Conservation (phyloP, 2,329 filamentous ascomycete genomes). For the Botrytis hyacinthi region DNA sequence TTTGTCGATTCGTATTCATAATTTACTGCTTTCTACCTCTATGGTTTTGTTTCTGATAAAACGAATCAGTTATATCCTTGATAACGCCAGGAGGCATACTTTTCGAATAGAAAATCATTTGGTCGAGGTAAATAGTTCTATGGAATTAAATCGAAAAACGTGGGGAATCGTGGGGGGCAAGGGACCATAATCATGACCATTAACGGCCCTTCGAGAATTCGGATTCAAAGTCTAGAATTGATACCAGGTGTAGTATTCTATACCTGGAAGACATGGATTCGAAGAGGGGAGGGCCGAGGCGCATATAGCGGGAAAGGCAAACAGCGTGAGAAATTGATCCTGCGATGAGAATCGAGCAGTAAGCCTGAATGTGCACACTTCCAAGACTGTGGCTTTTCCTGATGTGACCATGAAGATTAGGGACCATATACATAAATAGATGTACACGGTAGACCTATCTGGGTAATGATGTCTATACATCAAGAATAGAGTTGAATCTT, state of each 20-base stretch:
- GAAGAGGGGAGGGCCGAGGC: background rate
- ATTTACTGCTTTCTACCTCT: background rate
- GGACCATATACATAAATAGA: background rate
- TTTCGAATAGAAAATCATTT: background rate
- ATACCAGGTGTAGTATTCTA: background rate
- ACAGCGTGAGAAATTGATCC: background rate
- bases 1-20: background rate
- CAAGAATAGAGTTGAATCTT: background rate
- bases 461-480: background rate
- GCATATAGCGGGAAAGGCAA: conserved; percentile 15
- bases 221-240: background rate
- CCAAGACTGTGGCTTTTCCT: conserved; percentile 3
- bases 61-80: background rate
- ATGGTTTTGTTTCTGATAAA: background rate
- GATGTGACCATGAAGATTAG: background rate
- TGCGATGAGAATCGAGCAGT: background rate
- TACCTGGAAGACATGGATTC: background rate
- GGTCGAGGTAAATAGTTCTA: too few relatives aligned
- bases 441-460: background rate
- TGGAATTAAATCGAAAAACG: background rate
- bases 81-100: background rate
- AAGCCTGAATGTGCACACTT: background rate
- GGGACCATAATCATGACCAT: background rate
- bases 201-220: background rate
- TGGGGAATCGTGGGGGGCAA: conserved; percentile 11